Evolutionary conservation across 257 asterid genomes (phyloP), one percentile per base, ranked within the genome.

Genomic region (Thymus quinquecostatus): DNA sequence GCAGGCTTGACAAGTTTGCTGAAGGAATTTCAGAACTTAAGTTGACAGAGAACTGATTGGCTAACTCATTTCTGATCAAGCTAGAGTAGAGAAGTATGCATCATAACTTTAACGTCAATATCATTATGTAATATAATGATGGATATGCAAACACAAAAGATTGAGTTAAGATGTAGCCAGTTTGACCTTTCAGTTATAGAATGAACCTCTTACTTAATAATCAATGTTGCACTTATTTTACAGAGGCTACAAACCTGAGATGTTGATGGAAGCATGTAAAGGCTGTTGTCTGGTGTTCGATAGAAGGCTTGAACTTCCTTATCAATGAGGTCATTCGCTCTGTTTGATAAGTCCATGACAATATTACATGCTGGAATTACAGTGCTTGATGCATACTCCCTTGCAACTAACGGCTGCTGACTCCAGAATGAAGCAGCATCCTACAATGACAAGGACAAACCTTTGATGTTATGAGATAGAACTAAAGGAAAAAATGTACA

Each of bases 341-440:
- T 85, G 83, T 79, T 86, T 38, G 99, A 89, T 57, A 95, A 74
- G 80, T 95, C 96, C 72, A 85, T 59, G 61, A 88, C 96, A 73
- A 88, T 86, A 75, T 79, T 84, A 70, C 98, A 92, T 38, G 92
- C 96, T 38, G 97, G 99, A 75, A 95, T 87, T 78, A 95, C 81
- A 79, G 97, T 87, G 86, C 92, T 87, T 68, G 97, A 87, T 79
- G 99, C 96, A 81, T 86, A 89, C 77, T 95, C 99, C 82, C 92
- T 85, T 21, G 92, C 91, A 63, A 88, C 87, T 84, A 87, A 87
- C 5, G 99, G 99, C 82, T 95, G 98, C 81, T 95, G 97, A 82
- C 86, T 85, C 99, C 99, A 95, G 83, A 92, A 92, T 63, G 95
- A 83, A 77, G 96, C 97, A 74, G 99, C 98, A 77, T 95, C 98